These are phyloP conservation scores for Discostella stelligeroides DNA, from an alignment of 108 stramenopile species.

Conservation along the genomic window DNA sequence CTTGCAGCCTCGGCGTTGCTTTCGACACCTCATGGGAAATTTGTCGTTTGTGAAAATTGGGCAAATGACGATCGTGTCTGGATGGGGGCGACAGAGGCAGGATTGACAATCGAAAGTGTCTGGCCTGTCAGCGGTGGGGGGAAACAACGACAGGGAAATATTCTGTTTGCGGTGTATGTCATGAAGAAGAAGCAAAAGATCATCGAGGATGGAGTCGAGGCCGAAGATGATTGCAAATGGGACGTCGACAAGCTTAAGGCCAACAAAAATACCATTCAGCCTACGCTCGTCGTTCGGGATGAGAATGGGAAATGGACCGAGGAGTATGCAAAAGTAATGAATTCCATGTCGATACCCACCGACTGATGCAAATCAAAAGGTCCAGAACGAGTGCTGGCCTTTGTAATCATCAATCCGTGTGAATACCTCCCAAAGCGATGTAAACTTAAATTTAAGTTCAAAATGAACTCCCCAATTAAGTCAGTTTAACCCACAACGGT, in stretches of 20 bases:
- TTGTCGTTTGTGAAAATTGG: conserved; percentile 75
- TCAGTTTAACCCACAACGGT: too few species aligned
- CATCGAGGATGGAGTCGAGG: neutral
- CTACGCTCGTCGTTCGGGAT: conserved; percentile 41
- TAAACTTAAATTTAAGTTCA: too few species aligned
- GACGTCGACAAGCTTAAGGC: neutral
- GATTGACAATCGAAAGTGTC: conserved; percentile 30
- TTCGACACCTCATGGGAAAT: conserved; percentile 33
- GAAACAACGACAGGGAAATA: conserved; percentile 28
- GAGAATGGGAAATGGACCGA: conserved; percentile 55
- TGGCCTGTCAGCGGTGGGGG: conserved; percentile 44
- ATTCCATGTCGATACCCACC: conserved; percentile 55
- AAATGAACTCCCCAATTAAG: too few species aligned
- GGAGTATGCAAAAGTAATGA: conserved; percentile 49
- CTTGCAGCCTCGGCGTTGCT: conserved; percentile 53
- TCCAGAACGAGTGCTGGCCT: too few species aligned
- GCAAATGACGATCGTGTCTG: conserved; percentile 57
- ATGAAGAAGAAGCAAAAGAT: conserved; percentile 51
- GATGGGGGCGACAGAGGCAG: conserved; percentile 39
- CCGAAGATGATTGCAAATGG: neutral
- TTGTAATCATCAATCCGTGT: too few species aligned
- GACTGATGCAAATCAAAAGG: too few species aligned
- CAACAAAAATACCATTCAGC: neutral
- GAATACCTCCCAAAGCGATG: too few species aligned
- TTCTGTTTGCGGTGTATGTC: conserved; percentile 61